Evolutionary conservation across 495 filamentous ascomycete genomes (phyloP).

Genomic region (Xylaria flabelliformis): DNA sequence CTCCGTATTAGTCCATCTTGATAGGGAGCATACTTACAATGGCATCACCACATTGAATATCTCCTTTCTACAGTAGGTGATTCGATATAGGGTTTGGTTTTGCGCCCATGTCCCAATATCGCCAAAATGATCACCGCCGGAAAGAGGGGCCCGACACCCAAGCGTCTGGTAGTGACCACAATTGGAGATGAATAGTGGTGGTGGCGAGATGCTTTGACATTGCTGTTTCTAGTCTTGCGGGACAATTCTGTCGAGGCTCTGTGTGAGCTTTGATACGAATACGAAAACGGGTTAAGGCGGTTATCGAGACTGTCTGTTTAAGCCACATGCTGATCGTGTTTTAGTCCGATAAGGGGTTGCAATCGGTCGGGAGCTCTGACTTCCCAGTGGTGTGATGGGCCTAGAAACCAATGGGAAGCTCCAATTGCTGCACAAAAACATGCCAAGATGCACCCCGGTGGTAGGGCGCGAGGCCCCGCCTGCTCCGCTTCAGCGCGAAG

Average conservation of each 20-base stretch:
- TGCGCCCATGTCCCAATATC: neutral
- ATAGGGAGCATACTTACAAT: neutral
- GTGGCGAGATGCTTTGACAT: conserved; percentile 14
- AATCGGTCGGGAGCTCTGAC: conserved; percentile 1
- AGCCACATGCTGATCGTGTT: neutral
- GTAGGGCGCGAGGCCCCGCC: conserved; percentile 1
- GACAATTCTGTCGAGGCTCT: neutral
- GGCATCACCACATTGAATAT: neutral
- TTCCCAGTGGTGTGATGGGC: conserved; percentile 25
- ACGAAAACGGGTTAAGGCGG: conserved; percentile 25
- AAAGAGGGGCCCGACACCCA: neutral
- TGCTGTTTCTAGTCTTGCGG: neutral
- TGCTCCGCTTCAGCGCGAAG: neutral
- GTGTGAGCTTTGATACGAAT: conserved; percentile 24
- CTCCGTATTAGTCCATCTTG: neutral
- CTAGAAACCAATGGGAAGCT: conserved; percentile 16
- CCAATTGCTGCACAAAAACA: neutral
- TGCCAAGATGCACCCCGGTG: neutral
- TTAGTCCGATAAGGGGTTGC: conserved; percentile 8
- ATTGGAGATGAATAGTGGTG: neutral
- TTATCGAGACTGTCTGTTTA: conserved; percentile 22
- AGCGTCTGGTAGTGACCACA: neutral
- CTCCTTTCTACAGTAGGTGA: neutral
- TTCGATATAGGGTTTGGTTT: neutral
- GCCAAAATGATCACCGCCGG: neutral